Base-by-base conservation (phyloP, 768 basidiomycete species). In the Boletus edulis region DNA sequence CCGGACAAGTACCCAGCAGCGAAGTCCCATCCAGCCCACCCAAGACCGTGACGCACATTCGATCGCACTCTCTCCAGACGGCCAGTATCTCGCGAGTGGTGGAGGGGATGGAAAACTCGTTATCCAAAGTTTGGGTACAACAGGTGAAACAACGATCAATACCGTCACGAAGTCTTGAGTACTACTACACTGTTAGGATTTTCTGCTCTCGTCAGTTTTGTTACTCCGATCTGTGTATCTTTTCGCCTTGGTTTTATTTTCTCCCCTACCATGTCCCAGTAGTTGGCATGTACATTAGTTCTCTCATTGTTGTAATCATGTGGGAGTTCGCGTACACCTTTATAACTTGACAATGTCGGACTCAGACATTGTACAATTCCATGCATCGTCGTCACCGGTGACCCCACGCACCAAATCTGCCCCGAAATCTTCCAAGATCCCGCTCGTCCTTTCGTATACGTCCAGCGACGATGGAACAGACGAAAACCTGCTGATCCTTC, bases 391-490 rank as follows among this genome's bases (percentile, higher is more conserved):
- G 15, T 43, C 57, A 4, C 32, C 63, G 24, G 20, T 32, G 20
- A 35, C 64, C 18, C 58, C 65, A 20, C 72, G 76, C 6, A 73
- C 71, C 37, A 89, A 89, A 69, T 75, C 74, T 3, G 51, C 72
- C 2, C 88, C 87, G 0, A 73, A 72, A 38, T 58, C 69, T 7
- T 67, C 74, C 14, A 67, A 66, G 17, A 76, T 87, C 42, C 73
- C 81, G 2, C 77, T 81, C 17, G 79, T 80, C 18, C 90, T 87
- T 69, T 74, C 73, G 3, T 96, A 94, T 68, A 57, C 73, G 6
- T 76, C 91, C 14, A 92, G 91, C 56, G 79, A 85, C 55, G 91
- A 94, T 67, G 91, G 91, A 42, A 87, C 83, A 10, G 91, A 95
- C 61, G 87, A 91, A 68, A 95, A 95, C 68, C 71, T 95, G 17